Base-by-base conservation (phyloP, 2,329 filamentous ascomycete genomes). In the Talaromyces sp. region DNA sequence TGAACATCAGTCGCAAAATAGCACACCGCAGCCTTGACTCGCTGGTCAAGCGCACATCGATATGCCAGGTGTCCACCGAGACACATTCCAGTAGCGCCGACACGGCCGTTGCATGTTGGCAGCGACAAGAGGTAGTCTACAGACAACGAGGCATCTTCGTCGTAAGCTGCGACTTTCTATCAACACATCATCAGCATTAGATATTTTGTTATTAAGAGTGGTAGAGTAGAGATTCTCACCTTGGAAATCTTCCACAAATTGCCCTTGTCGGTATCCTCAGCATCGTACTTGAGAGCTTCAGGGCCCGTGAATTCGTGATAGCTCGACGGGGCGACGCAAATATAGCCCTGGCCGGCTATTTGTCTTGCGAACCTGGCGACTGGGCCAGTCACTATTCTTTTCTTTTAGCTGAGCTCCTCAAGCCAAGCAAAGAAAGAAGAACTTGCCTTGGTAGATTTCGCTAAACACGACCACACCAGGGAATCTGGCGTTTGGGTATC, bases 1-100 rank as follows among this genome's bases (percentile, higher is more conserved):
- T 97, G 94, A 58, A 97, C 87, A 78, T 97, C 94, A 6, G 93
- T 97, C 8, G 91, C 92, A 76, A 97, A 97, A 80, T 92, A 98
- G 74, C 91, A 89, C 33, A 96, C 89, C 42, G 87, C 87, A 33
- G 91, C 90, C 44, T 83, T 83, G 62, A 97, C 85, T 61, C 93
- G 85, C 27, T 85, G 82, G 75, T 97, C 92, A 56, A 97, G 83
- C 69, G 87, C 87, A 68, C 83, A 86, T 50, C 87, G 82, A 73
- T 86, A 89, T 76, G 90, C 91, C 18, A 97, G 85, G 73, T 97
- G 94, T 1, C 94, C 93, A 58, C 94, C 94, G 1, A 97, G 86
- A 75, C 93, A 97, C 93, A 97, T 97, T 64, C 91, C 91, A 12
- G 90, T 92, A 4, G 88, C 81, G 53, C 91, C 91, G 67, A 96